Conservation (phyloP, 805 yeast genomes). For the Candida insectalens region DNA sequence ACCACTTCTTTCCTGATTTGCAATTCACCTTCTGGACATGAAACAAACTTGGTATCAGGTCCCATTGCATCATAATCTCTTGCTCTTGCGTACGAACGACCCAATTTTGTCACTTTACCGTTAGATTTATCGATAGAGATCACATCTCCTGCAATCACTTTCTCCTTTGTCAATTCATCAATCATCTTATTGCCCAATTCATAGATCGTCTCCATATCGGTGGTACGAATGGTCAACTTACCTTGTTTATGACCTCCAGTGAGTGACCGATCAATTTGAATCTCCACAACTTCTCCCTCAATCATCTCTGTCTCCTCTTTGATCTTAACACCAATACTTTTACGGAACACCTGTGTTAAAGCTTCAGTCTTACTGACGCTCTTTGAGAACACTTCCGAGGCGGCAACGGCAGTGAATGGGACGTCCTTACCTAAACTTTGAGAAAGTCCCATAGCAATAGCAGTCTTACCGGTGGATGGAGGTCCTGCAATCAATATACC, state of each 20-base stretch:
- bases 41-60: slow-evolving; percentile 80
- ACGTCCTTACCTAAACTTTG: slow-evolving; percentile 96
- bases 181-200: slow-evolving; percentile 36
- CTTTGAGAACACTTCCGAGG: slow-evolving; percentile 88
- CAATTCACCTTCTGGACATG: slow-evolving; percentile 97
- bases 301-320: slow-evolving; percentile 96
- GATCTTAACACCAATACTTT: slow-evolving; percentile 92
- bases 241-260: slow-evolving; percentile 80
- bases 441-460: slow-evolving; percentile 89
- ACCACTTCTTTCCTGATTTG: slow-evolving; percentile 97
- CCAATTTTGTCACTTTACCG: slow-evolving; percentile 94
- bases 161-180: slow-evolving; percentile 89
- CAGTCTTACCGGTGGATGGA: slow-evolving; percentile 98
- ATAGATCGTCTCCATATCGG: slow-evolving; percentile 85
- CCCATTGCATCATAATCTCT: slow-evolving; percentile 98
- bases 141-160: slow-evolving; percentile 92
- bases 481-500: slow-evolving; percentile 96
- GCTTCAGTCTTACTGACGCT: slow-evolving; percentile 96
- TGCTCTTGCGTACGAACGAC: slow-evolving; percentile 97
- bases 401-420: slow-evolving; percentile 96
- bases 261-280: slow-evolving; percentile 91
- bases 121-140: slow-evolving; percentile 96
- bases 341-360: slow-evolving; percentile 90
- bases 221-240: slow-evolving; percentile 79
- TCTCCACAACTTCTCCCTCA: slow-evolving; percentile 95